Base-by-base conservation (phyloP, 1,284 basidiomycete genomes). In the Puccinia triticina region DNA sequence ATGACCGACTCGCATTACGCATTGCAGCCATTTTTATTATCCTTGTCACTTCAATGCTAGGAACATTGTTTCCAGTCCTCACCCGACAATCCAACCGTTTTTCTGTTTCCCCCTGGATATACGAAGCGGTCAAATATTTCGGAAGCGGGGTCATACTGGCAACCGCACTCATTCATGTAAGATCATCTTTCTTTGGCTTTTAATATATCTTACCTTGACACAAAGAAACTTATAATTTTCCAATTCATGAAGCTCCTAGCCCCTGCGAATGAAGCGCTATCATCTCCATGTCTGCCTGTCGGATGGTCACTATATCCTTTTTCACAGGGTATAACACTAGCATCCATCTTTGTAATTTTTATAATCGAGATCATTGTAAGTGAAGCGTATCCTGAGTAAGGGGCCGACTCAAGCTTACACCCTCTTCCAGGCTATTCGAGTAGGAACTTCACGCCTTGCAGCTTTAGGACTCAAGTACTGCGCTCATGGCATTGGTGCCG, bases 201-300 rank as follows among this genome's bases (percentile, higher is more conserved):
- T 12, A 43, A 40, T 8, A 40, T n/a, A n/a, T 21, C 18, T 50
- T 29, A 34, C 18, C 50, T 10, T 21, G 11, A 34, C 2, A 1
- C 23, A 23, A 21, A 43, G 26, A 18, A 53, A 48, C 53, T 53
- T 37, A 43, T 32, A 18, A n/a, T 48, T 53, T 53, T 53, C 32
- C 7, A 1, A 29, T 16, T 34, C 5, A 53, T 73, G 34, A 34
- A 83, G 82, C 59, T 97, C 0, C 89, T 97, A 11, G 88, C 90
- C 5, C 93, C 95, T 0, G 95, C 91, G 0, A 88, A 93, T 71
- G 90, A 91, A 21, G 93, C 90, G 76, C 89, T 98, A 10, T 87
- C 88, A 23, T 93, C 92, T 0, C 88, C 89, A 14, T 98, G 95
- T 88, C 88, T 97, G n/a, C 86, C 89, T 0, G 88, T 90, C 0